Percentiles rank a stretch among this genome's conserved stretches.
These are phyloP conservation scores for Irpex rosettiformis DNA, from an alignment of 1,284 basidiomycete genomes.

Conservation along the genomic window DNA sequence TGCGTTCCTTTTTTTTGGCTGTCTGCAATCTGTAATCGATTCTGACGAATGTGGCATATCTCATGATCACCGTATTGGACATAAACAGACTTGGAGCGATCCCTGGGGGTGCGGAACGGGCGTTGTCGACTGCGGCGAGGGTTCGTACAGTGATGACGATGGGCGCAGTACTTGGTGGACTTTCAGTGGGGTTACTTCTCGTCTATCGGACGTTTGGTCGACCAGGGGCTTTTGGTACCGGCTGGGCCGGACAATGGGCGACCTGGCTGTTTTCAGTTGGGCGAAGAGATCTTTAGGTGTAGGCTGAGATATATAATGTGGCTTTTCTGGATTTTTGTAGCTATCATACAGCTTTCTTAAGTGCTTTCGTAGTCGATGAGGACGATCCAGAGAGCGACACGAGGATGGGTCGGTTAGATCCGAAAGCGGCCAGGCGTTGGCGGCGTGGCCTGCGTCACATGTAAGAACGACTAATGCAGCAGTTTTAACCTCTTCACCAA, in stretches of 20 bases:
- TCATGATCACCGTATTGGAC: slow-evolving; percentile 6
- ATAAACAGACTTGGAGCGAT: slow-evolving; percentile 44
- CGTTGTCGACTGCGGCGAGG: slow-evolving; percentile 61
- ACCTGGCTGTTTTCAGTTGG: slow-evolving; percentile 32
- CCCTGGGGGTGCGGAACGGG: slow-evolving; percentile 75
- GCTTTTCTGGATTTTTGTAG: slow-evolving; percentile 9
- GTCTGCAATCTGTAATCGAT: neutral
- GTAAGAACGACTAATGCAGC: slow-evolving; percentile 21
- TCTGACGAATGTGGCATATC: neutral
- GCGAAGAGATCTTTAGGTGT: slow-evolving; percentile 15
- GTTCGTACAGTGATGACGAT: slow-evolving; percentile 66
- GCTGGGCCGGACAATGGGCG: slow-evolving; percentile 53
- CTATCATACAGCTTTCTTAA: slow-evolving; percentile 17
- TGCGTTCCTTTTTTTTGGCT: slow-evolving; percentile 38
- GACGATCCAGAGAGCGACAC: neutral
- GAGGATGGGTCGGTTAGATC: slow-evolving; percentile 28
- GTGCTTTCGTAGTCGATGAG: slow-evolving; percentile 4
- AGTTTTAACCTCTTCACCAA: slow-evolving; percentile 22
- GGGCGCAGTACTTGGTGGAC: slow-evolving; percentile 66
- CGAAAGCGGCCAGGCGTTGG: slow-evolving; percentile 27
- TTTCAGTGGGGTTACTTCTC: slow-evolving; percentile 66
- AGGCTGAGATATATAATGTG: slow-evolving; percentile 3
- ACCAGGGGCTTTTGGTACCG: slow-evolving; percentile 43
- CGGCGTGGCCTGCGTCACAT: slow-evolving; percentile 27
- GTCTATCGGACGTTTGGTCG: slow-evolving; percentile 62